These are phyloP conservation scores for Fraxinus greggii DNA, from an alignment of 305 asterid species.

Conservation along the genomic window DNA sequence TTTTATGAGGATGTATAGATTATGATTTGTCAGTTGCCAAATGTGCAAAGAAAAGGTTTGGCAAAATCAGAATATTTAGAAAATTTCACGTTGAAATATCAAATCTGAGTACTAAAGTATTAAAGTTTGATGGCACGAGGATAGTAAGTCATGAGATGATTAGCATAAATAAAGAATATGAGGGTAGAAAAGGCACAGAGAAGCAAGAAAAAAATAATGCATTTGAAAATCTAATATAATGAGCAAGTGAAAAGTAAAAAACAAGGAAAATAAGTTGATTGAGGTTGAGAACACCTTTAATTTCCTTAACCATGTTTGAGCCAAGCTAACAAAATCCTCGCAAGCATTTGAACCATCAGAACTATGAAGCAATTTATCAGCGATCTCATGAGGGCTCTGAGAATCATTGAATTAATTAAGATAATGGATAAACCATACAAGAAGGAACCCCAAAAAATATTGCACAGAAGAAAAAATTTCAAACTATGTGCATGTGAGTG, in stretches of 20 bases:
- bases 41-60: neutral
- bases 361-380: constrained; percentile 71
- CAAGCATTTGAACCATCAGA: constrained; percentile 65
- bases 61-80: neutral
- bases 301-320: constrained; percentile 76
- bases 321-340: constrained; percentile 78
- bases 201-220: neutral
- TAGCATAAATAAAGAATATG: neutral
- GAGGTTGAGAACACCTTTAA: constrained; percentile 56
- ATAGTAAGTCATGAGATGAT: neutral
- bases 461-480: neutral
- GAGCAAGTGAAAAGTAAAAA: constrained; percentile 4
- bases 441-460: neutral
- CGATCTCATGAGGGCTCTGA: constrained; percentile 89
- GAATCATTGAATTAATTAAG: constrained; percentile 29
- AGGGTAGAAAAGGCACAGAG: neutral
- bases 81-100: neutral
- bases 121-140: neutral
- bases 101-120: neutral
- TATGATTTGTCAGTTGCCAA: neutral
- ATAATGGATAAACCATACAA: constrained; percentile 10
- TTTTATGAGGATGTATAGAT: neutral
- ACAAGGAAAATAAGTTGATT: constrained; percentile 16
- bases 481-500: constrained; percentile 3
- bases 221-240: neutral